Percentiles rank a stretch among this genome's conserved stretches.
Conservation (phyloP, 257 asterid species). For the Verbascum thapsus region DNA sequence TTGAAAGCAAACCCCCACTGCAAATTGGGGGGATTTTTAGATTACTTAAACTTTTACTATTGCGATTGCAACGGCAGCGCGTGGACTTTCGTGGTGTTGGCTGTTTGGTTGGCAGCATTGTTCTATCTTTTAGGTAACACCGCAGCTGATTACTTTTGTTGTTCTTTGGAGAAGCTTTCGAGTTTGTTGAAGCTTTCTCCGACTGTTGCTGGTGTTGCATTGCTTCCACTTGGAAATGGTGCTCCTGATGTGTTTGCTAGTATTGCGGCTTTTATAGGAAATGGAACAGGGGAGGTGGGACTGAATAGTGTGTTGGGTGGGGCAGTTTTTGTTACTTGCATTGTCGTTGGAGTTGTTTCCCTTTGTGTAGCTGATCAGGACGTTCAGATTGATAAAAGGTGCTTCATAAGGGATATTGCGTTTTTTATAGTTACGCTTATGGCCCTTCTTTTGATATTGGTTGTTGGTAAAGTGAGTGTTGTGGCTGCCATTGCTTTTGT, state of each 20-base stretch:
- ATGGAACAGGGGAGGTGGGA: conserved; percentile 87
- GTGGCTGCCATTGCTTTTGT: conserved; percentile 71
- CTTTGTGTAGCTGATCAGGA: conserved; percentile 73
- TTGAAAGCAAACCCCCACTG: conserved; percentile 70
- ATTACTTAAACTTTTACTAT: conserved; percentile 70
- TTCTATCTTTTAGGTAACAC: conserved; percentile 96
- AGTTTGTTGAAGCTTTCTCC: conserved; percentile 77
- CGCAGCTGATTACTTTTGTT: conserved; percentile 94
- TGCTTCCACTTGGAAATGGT: conserved; percentile 97
- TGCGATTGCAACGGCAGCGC: conserved; percentile 69
- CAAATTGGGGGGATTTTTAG: conserved; percentile 63
- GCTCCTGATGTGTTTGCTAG: conserved; percentile 98
- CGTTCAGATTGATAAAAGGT: conserved; percentile 69
- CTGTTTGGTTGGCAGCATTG: conserved; percentile 80
- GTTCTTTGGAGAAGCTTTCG: conserved; percentile 86
- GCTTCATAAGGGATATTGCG: conserved; percentile 75
- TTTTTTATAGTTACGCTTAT: conserved; percentile 66
- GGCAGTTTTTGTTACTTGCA: conserved; percentile 91
- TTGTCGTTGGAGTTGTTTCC: conserved; percentile 88
- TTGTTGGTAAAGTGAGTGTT: conserved; percentile 70
- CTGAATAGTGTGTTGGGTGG: conserved; percentile 95
- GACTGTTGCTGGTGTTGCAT: conserved; percentile 88
- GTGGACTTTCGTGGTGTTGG: conserved; percentile 64
- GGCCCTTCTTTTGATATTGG: conserved; percentile 61
- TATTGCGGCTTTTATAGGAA: conserved; percentile 83